A percentile compares a stretch with the other conserved stretches of the same genome.
Evolutionary conservation across 163 green algal species (phyloP).

Genomic region (Botryococcus braunii): DNA sequence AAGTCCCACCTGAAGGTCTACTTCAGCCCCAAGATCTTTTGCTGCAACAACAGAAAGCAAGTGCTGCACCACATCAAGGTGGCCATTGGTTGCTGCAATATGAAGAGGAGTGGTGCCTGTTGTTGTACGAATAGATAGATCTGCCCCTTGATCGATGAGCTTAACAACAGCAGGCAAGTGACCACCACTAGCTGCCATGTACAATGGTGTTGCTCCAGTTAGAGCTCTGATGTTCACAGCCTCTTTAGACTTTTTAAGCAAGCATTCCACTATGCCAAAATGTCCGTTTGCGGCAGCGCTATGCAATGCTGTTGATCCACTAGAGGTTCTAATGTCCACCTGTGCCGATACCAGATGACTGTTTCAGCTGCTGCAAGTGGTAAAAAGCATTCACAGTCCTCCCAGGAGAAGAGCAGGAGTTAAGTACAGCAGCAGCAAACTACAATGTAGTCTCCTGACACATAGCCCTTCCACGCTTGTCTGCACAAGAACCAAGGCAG

Average conservation of each 20-base stretch:
- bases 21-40: slow-evolving; percentile 28
- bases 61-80: slow-evolving; percentile 14
- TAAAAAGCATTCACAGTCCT: no score
- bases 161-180: slow-evolving; percentile 22
- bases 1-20: slow-evolving; percentile 18
- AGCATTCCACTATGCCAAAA: slow-evolving; percentile 24
- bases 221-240: slow-evolving; percentile 16
- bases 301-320: slow-evolving; percentile 36
- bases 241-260: slow-evolving; percentile 26
- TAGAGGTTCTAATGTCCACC: not conserved
- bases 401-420: no score
- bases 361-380: not conserved
- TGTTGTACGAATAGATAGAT: slow-evolving; percentile 32
- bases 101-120: slow-evolving; percentile 48
- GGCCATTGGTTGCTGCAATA: slow-evolving; percentile 45
- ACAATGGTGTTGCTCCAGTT: slow-evolving; percentile 34
- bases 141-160: slow-evolving; percentile 26
- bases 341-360: not conserved
- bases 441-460: not conserved
- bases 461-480: not conserved
- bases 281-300: slow-evolving; percentile 33
- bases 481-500: not conserved
- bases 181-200: slow-evolving; percentile 39
- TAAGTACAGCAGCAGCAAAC: not conserved
- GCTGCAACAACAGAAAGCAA: no score